Base-by-base conservation (phyloP, 164 flowering plant genomes). In the Piper longum region DNA sequence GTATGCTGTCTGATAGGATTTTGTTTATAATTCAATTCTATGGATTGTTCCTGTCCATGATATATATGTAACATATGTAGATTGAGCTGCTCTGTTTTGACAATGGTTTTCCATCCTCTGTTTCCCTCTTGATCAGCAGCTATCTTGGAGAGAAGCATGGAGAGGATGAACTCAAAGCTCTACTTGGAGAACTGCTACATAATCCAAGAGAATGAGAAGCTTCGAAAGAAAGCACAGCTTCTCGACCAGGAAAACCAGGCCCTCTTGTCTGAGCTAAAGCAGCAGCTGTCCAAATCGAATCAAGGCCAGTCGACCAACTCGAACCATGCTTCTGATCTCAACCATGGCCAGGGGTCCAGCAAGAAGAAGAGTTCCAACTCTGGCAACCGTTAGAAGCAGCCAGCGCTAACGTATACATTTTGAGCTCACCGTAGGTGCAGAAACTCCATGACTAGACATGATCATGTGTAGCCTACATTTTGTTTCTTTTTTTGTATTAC, bases 211-310 rank as follows among this genome's bases (percentile, higher is more conserved):
- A 82, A 85, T 70, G 83, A 83, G 67, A 77, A 65, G 80, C 78
- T 82, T 36, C 74, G 83, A 74, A 82, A 73, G 81, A 79, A 76
- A 64, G 87, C 85, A 26, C 77, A 79, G 40, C 73, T 62, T 39
- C 85, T 79, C 48, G 79, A 79, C 70, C 72, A 77, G 69, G 88
- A 82, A 72, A 79, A 86, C 61, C 77, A 85, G 71, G 83, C 76
- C 7, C 78, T 83, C 48, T 56, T 76, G 54, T 71, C 81, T 54
- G 70, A 83, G 71, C 75, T 83, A 41, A 72, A 76, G 63, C 76
- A 75, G 71, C 67, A 63, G 41, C 57, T 62, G 45, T 39, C 67
- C 44, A 66, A 71, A 41, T 19, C 67, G 54, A 64, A 42, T 1
- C 9, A 12, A 9, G 52, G 52, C 52, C 52, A 48, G 52, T 9